Conservation (phyloP, 179 eudicot species). For the Corrigiola litoralis region DNA sequence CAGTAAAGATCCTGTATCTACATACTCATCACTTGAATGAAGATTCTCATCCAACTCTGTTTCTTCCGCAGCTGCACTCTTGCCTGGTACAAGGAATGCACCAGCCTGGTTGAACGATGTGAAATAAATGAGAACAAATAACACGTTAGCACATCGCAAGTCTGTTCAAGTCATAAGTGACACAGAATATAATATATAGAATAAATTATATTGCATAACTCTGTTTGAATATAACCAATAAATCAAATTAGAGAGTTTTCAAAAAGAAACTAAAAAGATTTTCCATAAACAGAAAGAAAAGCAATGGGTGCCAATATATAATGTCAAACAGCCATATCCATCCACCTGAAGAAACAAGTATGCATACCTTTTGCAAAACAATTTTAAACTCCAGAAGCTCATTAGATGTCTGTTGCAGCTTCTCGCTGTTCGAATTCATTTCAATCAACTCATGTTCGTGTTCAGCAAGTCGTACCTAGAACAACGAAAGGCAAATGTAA, state of each 20-base stretch:
- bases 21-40: slow-evolving; percentile 47
- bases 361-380: slow-evolving; percentile 85
- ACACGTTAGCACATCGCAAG: background rate
- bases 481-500: slow-evolving; percentile 15
- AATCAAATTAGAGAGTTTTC: too few relatives aligned
- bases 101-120: slow-evolving; percentile 61
- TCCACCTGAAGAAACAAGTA: slow-evolving; percentile 1
- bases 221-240: too few relatives aligned
- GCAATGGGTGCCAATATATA: background rate
- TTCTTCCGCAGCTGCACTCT: slow-evolving; percentile 53
- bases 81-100: slow-evolving; percentile 76
- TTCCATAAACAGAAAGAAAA: background rate
- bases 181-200: background rate
- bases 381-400: slow-evolving; percentile 94
- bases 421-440: slow-evolving; percentile 86
- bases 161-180: background rate
- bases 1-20: slow-evolving; percentile 64
- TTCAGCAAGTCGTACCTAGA: slow-evolving; percentile 70
- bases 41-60: slow-evolving; percentile 72
- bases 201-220: background rate
- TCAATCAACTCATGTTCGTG: slow-evolving; percentile 92
- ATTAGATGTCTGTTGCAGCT: slow-evolving; percentile 67
- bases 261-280: background rate
- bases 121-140: background rate
- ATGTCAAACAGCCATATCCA: background rate